Evolutionary conservation across 2,329 filamentous ascomycete species (phyloP).

Genomic region (Trichoderma sp.): DNA sequence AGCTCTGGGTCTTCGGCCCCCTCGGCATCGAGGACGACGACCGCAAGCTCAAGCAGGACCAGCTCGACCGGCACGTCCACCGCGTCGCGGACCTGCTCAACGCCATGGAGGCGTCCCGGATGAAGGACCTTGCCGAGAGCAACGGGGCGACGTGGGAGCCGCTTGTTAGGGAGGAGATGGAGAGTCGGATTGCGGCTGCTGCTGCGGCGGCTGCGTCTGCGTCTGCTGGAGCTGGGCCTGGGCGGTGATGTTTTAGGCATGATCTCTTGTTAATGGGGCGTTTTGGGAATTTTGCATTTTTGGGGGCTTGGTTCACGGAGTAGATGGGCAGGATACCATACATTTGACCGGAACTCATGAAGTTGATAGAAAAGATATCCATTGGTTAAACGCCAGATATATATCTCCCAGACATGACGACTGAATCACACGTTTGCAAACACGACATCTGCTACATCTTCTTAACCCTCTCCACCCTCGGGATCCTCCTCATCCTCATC

Average conservation of each 20-base stretch:
- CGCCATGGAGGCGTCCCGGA: constrained; percentile 40
- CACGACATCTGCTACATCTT: background rate
- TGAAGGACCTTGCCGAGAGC: constrained; percentile 41
- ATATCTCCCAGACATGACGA: background rate
- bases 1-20: constrained; percentile 50
- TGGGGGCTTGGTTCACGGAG: background rate
- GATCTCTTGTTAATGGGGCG: background rate
- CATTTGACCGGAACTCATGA: background rate
- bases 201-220: constrained; percentile 2
- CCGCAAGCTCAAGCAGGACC: constrained; percentile 42
- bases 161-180: constrained; percentile 32
- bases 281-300: background rate
- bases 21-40: constrained; percentile 45
- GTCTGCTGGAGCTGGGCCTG: background rate
- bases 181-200: constrained; percentile 20
- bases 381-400: constrained; percentile 15
- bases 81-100: constrained; percentile 42
- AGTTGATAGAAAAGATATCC: background rate
- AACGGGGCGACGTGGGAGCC: constrained; percentile 45
- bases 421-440: background rate
- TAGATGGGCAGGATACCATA: constrained; percentile 17
- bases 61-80: constrained; percentile 43
- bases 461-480: constrained; percentile 50
- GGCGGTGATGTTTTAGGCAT: background rate
- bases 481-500: constrained; percentile 58